A percentile compares a stretch with the other conserved stretches of the same genome.
phyloP scores from a whole-genome alignment of 345 rosid species.

The Litchi chinensis region DNA sequence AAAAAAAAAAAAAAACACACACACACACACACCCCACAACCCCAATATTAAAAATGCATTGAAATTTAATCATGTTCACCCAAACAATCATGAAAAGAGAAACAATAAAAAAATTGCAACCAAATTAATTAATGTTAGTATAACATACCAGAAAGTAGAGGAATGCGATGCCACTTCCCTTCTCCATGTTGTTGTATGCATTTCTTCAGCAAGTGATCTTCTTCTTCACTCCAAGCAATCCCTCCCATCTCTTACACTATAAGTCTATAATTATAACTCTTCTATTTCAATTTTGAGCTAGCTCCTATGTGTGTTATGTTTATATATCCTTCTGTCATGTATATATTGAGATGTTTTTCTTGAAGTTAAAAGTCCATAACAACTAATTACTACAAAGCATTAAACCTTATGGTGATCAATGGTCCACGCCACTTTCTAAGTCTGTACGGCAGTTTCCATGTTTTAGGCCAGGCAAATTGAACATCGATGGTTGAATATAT shows the following conservation, averaged over 20 bases:
- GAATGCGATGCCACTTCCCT: slow-evolving; percentile 53
- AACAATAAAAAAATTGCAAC: neutral
- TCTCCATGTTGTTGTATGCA: slow-evolving; percentile 46
- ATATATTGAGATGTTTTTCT: no score
- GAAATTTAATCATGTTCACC: neutral
- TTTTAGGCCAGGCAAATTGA: slow-evolving; percentile 26
- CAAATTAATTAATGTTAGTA: neutral
- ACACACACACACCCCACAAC: neutral
- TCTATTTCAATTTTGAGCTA: no score
- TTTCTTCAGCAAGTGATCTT: slow-evolving; percentile 49
- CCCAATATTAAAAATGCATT: neutral
- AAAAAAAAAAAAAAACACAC: no score
- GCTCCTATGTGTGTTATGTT: neutral
- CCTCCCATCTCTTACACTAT: slow-evolving; percentile 35
- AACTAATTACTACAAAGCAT: slow-evolving; percentile 1
- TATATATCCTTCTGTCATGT: neutral
- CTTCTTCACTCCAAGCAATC: slow-evolving; percentile 52
- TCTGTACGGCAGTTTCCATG: slow-evolving; percentile 22
- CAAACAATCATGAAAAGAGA: neutral
- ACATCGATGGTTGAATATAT: neutral
- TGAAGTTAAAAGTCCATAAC: neutral
- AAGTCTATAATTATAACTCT: neutral
- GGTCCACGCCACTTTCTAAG: slow-evolving; percentile 33
- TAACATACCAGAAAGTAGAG: slow-evolving; percentile 39
- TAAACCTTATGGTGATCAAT: slow-evolving; percentile 17